Evolutionary conservation across 768 basidiomycete species (phyloP), one percentile per base, ranked within the genome.

Genomic region (Termitomyces sp.): DNA sequence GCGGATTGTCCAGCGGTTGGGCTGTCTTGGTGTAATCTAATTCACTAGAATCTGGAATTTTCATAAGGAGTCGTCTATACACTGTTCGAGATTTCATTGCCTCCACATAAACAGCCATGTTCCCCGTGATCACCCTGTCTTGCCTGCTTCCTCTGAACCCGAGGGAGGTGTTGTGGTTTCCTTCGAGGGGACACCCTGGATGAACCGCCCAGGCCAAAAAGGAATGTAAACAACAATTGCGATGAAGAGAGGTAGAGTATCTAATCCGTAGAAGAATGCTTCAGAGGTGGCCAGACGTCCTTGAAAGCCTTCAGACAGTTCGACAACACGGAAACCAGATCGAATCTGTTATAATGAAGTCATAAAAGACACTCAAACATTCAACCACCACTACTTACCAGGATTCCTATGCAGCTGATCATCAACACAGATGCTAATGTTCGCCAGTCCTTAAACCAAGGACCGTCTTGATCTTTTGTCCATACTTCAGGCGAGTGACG

Each of bases 121-220:
- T 47, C 39, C 32, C 6, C n/a, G 10, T 31, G 11, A 18, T 56
- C 41, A 56, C 5, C 20, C 27, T 18, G 31, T 36, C 22, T 51
- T 50, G 38, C 39, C 31, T 7, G 20, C 31, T 2, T 29, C 33
- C 9, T 50, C 54, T 49, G 0, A 7, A 10, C 20, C 32, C 33
- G 20, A 4, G 40, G 23, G 31, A 45, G 29, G 12, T 15, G 53
- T 12, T 32, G 41, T 18, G 18, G 18, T 22, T 12, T 31, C 43
- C 29, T 43, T 25, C 6, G 40, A 27, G 6, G 31, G 10, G 10
- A 12, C 18, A 25, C 25, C 25, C n/a, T 20, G 18, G 25, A 83
- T 82, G 61, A 81, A 81, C 59, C 78, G 67, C 3, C 84, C 84
- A 1, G 86, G 89, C 86, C 87, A 91, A 66, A 85, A 83, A n/a